Evolutionary conservation across 148 eudicot species (phyloP), one percentile per base, ranked within the genome.

Genomic region (Arctostaphylos glauca): DNA sequence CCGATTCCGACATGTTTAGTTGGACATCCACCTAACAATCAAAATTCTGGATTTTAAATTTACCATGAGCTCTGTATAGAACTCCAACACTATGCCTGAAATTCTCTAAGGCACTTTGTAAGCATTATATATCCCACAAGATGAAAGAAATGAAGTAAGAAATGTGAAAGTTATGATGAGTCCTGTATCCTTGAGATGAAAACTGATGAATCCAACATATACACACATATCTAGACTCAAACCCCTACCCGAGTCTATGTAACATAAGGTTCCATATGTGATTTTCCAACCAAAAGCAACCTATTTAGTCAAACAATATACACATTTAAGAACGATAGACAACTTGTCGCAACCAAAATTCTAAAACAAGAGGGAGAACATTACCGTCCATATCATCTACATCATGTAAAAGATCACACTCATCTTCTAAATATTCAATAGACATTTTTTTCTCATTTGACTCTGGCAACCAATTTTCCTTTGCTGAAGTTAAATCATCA

Each of bases 311-410:
- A 53, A 12, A 53, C 56, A 18, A 50, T 23, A 66, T 49, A 79
- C 16, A 15, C 21, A 23, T 80, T 38, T 76, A 76, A 76, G 82
- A 66, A 41, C 7, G 23, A 64, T 25, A 12, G 55, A 70, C 8
- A 52, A 74, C 72, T 16, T 31, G n/a, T 18, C 23, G 77, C 41
- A 43, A 47, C 23, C 47, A 74, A 74, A 3, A 19, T 10, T 9
- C 23, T 23, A 55, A 44, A 52, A 55, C 73, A 47, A 48, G 38
- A 4, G 53, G 50, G 49, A 66, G 66, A 80, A 14, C 23, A 52
- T 85, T 92, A 95, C 98, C 95, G 84, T 95, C 98, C 60, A 92
- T 87, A 88, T 95, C 98, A 84, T 92, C 89, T 49, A 86, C 98
- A 53, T 85, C 88, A 74, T 87, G 88, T 48, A 89, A 53, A 60